A percentile compares a stretch with the other conserved stretches of the same genome.
Evolutionary conservation across 2,329 filamentous ascomycete species (phyloP).

Genomic region (Clarireedia homoeocarpa): DNA sequence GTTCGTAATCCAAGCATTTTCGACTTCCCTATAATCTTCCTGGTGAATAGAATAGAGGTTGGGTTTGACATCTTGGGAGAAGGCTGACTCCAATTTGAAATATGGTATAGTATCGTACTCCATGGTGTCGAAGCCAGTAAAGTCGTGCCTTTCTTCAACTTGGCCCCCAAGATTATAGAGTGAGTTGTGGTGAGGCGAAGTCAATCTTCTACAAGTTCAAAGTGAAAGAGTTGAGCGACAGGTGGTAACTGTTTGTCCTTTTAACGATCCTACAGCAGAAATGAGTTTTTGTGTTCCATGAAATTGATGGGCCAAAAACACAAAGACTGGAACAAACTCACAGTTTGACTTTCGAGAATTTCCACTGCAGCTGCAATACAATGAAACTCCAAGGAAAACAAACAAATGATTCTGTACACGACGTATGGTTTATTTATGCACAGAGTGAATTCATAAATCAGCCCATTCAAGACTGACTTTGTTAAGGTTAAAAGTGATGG

Average conservation of each 20-base stretch:
- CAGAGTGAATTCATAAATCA: background rate
- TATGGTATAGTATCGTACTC: slow-evolving; percentile 10
- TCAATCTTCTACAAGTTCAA: slow-evolving; percentile 9
- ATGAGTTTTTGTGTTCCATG: slow-evolving; percentile 5
- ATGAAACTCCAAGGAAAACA: background rate
- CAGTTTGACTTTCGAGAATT: slow-evolving; percentile 1
- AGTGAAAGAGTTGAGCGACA: background rate
- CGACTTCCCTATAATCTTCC: slow-evolving; percentile 8
- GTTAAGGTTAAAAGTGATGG: background rate
- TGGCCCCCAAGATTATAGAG: slow-evolving; percentile 5
- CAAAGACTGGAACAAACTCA: slow-evolving; percentile 6
- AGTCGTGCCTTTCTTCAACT: background rate
- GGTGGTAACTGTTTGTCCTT: slow-evolving; percentile 6
- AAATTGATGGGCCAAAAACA: background rate
- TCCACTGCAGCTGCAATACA: slow-evolving; percentile 1
- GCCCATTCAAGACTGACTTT: background rate
- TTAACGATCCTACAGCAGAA: slow-evolving; percentile 2
- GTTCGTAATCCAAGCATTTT: slow-evolving; percentile 11
- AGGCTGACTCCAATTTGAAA: slow-evolving; percentile 3
- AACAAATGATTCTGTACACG: background rate
- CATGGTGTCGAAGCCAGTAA: slow-evolving; percentile 1
- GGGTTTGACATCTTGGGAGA: slow-evolving; percentile 10
- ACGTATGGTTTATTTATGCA: background rate
- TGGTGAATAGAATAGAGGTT: slow-evolving; percentile 8
- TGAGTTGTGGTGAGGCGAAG: slow-evolving; percentile 14